These are phyloP conservation scores for Diaporthe citriasiana DNA, from an alignment of 2,329 filamentous ascomycete genomes.

Conservation along the genomic window DNA sequence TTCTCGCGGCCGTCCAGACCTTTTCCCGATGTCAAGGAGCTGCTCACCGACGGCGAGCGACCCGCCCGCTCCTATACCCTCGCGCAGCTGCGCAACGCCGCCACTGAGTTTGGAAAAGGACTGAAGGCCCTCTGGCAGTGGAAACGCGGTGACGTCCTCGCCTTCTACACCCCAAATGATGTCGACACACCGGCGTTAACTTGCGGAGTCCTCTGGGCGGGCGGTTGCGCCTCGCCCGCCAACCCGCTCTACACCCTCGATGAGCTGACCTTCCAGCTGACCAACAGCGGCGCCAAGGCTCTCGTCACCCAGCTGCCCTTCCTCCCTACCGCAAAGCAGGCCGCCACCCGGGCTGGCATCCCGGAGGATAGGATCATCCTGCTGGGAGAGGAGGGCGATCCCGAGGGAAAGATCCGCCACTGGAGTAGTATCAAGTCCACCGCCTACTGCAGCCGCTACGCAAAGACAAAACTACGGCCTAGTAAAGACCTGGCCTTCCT, in stretches of 20 bases:
- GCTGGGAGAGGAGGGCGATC: conserved; percentile 78
- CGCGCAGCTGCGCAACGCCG: conserved; percentile 73
- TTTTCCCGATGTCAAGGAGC: conserved; percentile 82
- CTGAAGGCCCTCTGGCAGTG: conserved; percentile 82
- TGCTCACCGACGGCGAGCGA: conserved; percentile 79
- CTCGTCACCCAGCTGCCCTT: conserved; percentile 80
- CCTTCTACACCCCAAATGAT: conserved; percentile 86
- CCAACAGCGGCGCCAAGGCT: conserved; percentile 80
- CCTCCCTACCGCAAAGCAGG: conserved; percentile 74
- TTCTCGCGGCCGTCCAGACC: conserved; percentile 77
- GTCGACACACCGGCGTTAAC: conserved; percentile 85
- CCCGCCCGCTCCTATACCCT: conserved; percentile 79
- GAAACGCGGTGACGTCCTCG: conserved; percentile 86
- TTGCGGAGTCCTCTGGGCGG: conserved; percentile 87
- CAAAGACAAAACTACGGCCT: conserved; percentile 72
- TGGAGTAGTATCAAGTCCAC: conserved; percentile 79
- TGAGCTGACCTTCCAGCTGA: conserved; percentile 88
- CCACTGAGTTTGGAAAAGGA: conserved; percentile 84
- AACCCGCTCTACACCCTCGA: conserved; percentile 89
- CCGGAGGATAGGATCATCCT: conserved; percentile 80
- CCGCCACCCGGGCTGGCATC: conserved; percentile 79
- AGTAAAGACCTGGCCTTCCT: conserved; percentile 84
- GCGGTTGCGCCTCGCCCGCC: conserved; percentile 84
- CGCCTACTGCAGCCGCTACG: conserved; percentile 69
- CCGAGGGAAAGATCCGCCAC: conserved; percentile 73